Evolutionary conservation across 345 rosid genomes (phyloP).

Genomic region (Odontarrhena argentea): DNA sequence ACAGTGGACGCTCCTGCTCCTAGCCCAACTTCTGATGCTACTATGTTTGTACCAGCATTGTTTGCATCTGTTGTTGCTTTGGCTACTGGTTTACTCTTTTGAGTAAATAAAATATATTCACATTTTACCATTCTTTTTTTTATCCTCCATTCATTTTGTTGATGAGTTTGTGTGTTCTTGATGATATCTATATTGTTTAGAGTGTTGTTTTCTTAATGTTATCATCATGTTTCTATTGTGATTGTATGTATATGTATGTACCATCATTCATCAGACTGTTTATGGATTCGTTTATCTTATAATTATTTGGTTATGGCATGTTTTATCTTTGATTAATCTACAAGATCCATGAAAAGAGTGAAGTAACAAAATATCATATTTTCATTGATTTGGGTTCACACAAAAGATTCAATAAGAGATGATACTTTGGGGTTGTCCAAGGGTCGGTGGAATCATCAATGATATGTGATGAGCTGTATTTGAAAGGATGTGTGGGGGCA

Average conservation of each 20-base stretch:
- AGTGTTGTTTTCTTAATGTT: conserved; percentile 27
- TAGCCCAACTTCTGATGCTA: conserved; percentile 47
- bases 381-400: conserved; percentile 36
- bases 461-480: conserved; percentile 38
- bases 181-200: conserved; percentile 20
- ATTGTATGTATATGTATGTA: conserved; percentile 27
- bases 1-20: conserved; percentile 47
- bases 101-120: conserved; percentile 9
- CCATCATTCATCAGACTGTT: conserved; percentile 26
- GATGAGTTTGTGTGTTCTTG: conserved; percentile 27
- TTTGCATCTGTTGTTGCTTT: conserved; percentile 44
- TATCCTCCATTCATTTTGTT: conserved; percentile 32
- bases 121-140: conserved; percentile 24
- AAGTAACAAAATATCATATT: conserved; percentile 1
- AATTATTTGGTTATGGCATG: not conserved
- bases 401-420: conserved; percentile 30
- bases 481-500: conserved; percentile 33
- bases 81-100: conserved; percentile 42
- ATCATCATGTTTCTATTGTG: conserved; percentile 23
- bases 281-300: conserved; percentile 21
- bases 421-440: conserved; percentile 23
- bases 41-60: conserved; percentile 42
- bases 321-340: not conserved
- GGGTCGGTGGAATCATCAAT: conserved; percentile 32
- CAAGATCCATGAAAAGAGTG: conserved; percentile 4